phyloP scores from a whole-genome alignment of 2,329 filamentous ascomycete genomes.

The Botrytis fabae region DNA sequence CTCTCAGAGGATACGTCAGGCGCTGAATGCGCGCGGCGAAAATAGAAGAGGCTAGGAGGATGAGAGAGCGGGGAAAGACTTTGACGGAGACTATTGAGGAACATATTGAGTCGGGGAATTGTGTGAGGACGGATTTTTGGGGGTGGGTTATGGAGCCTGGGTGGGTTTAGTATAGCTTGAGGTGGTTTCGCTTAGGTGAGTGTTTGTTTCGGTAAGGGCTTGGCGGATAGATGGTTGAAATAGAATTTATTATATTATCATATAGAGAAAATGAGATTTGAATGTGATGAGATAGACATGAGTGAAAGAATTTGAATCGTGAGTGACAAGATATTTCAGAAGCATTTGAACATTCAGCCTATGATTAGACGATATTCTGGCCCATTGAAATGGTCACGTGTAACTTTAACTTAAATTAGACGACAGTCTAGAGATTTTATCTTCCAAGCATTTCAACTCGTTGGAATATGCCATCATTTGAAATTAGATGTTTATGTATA shows the following conservation, averaged over 20 bases:
- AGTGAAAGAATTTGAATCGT: neutral
- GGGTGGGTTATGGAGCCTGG: neutral
- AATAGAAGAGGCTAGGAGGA: neutral
- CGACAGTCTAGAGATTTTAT: neutral
- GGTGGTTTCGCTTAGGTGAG: neutral
- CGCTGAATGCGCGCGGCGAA: neutral
- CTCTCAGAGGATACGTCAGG: no score
- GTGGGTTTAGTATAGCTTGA: neutral
- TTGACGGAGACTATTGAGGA: neutral
- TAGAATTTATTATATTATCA: rapidly evolving
- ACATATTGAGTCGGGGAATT: neutral
- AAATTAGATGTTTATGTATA: neutral
- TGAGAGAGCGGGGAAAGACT: neutral
- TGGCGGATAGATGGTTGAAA: neutral
- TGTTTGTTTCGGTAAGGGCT: neutral
- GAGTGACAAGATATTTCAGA: neutral
- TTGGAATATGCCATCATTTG: neutral
- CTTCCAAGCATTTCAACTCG: rapidly evolving
- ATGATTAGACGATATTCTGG: neutral
- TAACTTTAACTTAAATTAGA: neutral
- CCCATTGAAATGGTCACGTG: neutral
- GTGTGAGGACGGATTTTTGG: neutral
- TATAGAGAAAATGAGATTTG: rapidly evolving
- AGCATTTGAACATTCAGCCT: neutral
- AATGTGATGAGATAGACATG: neutral